These are phyloP conservation scores for Pythium sukuiense DNA, from an alignment of 352 stramenopile genomes.

Conservation along the genomic window DNA sequence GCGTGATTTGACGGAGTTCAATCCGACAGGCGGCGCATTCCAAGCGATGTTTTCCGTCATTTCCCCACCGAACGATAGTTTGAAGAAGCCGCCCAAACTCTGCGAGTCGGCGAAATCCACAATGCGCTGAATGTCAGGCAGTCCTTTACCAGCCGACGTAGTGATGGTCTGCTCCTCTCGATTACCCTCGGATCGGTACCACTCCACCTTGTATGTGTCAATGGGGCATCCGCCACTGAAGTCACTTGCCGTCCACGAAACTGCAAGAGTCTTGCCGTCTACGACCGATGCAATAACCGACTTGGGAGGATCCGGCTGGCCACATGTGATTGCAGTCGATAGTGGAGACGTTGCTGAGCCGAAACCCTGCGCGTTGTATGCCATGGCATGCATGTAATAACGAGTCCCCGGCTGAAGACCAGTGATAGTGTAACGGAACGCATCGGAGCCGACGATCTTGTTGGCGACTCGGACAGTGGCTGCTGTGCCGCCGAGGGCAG, in stretches of 20 bases:
- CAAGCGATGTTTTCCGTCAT: slow-evolving; percentile 66
- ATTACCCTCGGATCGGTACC: slow-evolving; percentile 58
- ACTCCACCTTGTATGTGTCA: slow-evolving; percentile 76
- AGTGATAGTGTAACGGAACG: slow-evolving; percentile 70
- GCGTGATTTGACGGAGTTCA: slow-evolving; percentile 67
- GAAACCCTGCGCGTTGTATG: slow-evolving; percentile 76
- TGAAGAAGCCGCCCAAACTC: slow-evolving; percentile 68
- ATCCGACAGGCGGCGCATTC: slow-evolving; percentile 53
- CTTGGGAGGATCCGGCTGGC: slow-evolving; percentile 44
- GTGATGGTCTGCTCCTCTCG: slow-evolving; percentile 77
- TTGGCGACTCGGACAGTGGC: slow-evolving; percentile 70
- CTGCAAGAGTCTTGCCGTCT: slow-evolving; percentile 52
- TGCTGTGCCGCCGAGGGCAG: slow-evolving; percentile 59
- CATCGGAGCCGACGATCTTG: slow-evolving; percentile 90
- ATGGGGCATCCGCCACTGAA: slow-evolving; percentile 39
- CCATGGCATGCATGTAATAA: slow-evolving; percentile 84
- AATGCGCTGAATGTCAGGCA: slow-evolving; percentile 67
- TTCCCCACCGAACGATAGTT: slow-evolving; percentile 58
- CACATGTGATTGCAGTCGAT: slow-evolving; percentile 53
- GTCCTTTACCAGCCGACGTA: slow-evolving; percentile 60
- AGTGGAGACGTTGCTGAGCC: slow-evolving; percentile 56
- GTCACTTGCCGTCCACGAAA: slow-evolving; percentile 46
- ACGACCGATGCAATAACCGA: slow-evolving; percentile 51
- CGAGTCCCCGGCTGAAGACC: slow-evolving; percentile 46
- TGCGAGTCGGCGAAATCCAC: slow-evolving; percentile 55